Percentiles rank a stretch among this genome's conserved stretches.
These are phyloP conservation scores for Paramecium primaurelia DNA, from an alignment of 73 alveolate genomes.

Conservation along the genomic window DNA sequence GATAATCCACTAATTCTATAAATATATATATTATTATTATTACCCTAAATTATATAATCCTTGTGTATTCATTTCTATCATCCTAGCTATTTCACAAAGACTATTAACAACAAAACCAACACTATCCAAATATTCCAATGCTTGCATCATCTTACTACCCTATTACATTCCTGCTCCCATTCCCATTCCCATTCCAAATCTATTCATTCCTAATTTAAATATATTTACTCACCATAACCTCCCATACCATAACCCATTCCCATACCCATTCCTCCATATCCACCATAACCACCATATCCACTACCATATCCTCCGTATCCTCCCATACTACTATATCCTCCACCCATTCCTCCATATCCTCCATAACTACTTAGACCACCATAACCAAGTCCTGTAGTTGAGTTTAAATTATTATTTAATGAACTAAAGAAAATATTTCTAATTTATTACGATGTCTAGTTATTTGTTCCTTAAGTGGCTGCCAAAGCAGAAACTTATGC, in stretches of 20 bases:
- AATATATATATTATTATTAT: neutral
- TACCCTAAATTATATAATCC: slow-evolving; percentile 39
- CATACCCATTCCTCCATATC: neutral
- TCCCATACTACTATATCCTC: neutral
- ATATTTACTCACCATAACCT: neutral
- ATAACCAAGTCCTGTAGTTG: slow-evolving; percentile 18
- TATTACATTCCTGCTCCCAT: neutral
- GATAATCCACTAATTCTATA: neutral
- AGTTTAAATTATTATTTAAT: neutral
- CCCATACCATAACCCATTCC: slow-evolving; percentile 16
- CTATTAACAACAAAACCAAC: slow-evolving; percentile 18
- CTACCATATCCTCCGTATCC: neutral
- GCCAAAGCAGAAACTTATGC: neutral
- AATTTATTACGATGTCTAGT: neutral
- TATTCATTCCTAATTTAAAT: neutral
- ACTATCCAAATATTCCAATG: slow-evolving; percentile 37
- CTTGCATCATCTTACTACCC: neutral
- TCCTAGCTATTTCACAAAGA: slow-evolving; percentile 32
- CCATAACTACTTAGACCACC: neutral
- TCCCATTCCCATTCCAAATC: slow-evolving; percentile 10
- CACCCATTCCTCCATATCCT: neutral
- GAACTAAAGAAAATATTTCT: neutral
- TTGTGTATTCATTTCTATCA: slow-evolving; percentile 30
- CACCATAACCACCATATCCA: neutral
- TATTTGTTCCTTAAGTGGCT: neutral